Conservation (phyloP, 2,329 filamentous ascomycete genomes). For the Lecanicillium sp. region DNA sequence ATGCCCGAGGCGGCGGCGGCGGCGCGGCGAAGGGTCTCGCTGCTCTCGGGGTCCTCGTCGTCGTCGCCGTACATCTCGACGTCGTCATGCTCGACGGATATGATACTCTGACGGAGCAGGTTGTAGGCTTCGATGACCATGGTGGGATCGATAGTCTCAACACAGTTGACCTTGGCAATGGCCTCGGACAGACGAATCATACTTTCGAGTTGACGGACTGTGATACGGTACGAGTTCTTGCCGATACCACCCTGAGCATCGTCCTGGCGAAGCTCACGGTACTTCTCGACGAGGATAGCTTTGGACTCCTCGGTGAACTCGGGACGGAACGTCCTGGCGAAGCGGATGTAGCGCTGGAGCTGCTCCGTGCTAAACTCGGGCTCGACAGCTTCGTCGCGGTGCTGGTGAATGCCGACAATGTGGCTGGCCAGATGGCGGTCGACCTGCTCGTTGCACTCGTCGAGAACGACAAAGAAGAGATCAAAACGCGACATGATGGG, state of each 20-base stretch:
- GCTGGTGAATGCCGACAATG: slow-evolving; percentile 89
- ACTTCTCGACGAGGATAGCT: slow-evolving; percentile 77
- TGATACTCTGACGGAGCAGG: slow-evolving; percentile 87
- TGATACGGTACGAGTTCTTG: slow-evolving; percentile 94
- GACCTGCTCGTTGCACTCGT: slow-evolving; percentile 89
- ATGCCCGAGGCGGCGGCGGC: slow-evolving; percentile 36
- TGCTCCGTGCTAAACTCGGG: slow-evolving; percentile 96
- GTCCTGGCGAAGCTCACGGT: slow-evolving; percentile 90
- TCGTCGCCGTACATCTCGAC: slow-evolving; percentile 85
- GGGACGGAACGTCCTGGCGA: slow-evolving; percentile 89
- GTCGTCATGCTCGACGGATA: slow-evolving; percentile 96
- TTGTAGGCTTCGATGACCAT: slow-evolving; percentile 93
- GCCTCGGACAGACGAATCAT: slow-evolving; percentile 94
- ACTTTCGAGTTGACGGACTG: slow-evolving; percentile 89
- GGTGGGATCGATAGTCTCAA: slow-evolving; percentile 75
- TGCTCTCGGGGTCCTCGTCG: slow-evolving; percentile 36
- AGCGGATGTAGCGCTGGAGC: slow-evolving; percentile 93
- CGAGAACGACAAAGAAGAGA: slow-evolving; percentile 94
- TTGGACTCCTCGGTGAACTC: slow-evolving; percentile 87
- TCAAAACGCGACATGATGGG: slow-evolving; percentile 99
- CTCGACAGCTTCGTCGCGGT: slow-evolving; percentile 83
- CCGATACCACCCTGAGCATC: slow-evolving; percentile 92
- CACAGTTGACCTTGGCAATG: slow-evolving; percentile 97
- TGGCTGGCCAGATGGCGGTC: slow-evolving; percentile 90
- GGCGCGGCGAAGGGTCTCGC: slow-evolving; percentile 37